phyloP scores from a whole-genome alignment of 1,284 basidiomycete genomes.

The Sporisorium scitamineum region DNA sequence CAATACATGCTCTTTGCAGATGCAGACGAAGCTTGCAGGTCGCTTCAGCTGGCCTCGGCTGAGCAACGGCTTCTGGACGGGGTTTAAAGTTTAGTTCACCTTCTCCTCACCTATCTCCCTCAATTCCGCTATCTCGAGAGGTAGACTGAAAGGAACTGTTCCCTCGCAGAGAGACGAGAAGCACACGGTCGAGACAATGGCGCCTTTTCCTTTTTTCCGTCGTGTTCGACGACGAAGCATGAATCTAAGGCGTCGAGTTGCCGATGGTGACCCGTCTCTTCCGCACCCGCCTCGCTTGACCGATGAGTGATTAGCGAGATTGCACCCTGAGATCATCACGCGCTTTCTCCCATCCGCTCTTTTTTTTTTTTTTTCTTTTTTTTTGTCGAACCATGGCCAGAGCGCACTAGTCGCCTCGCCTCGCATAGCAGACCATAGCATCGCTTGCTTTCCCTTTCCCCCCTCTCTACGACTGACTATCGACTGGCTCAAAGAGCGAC shows the following conservation, averaged over 20 bases:
- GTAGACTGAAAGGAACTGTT: too few relatives aligned
- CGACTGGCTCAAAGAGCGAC: neutral
- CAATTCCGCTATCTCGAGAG: neutral
- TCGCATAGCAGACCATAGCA: neutral
- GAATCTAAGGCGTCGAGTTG: neutral
- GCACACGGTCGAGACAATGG: neutral
- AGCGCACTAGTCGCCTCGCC: neutral
- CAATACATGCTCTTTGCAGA: too few relatives aligned
- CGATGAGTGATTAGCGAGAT: slow-evolving; percentile 8
- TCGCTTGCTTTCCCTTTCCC: neutral
- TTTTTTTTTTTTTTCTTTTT: neutral
- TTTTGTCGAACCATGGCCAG: neutral
- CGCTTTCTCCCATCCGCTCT: neutral
- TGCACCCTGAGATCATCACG: slow-evolving; percentile 21
- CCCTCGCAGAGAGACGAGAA: neutral
- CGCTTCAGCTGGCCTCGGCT: neutral
- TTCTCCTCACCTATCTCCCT: neutral
- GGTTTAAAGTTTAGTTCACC: neutral
- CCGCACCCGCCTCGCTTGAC: neutral
- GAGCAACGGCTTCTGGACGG: neutral
- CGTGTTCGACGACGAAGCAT: neutral
- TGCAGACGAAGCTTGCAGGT: neutral
- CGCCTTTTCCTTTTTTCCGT: neutral
- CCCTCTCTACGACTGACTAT: too few relatives aligned
- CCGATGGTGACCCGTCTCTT: neutral